Conservation (phyloP, 108 stramenopile genomes). For the Licmophora abbreviata region DNA sequence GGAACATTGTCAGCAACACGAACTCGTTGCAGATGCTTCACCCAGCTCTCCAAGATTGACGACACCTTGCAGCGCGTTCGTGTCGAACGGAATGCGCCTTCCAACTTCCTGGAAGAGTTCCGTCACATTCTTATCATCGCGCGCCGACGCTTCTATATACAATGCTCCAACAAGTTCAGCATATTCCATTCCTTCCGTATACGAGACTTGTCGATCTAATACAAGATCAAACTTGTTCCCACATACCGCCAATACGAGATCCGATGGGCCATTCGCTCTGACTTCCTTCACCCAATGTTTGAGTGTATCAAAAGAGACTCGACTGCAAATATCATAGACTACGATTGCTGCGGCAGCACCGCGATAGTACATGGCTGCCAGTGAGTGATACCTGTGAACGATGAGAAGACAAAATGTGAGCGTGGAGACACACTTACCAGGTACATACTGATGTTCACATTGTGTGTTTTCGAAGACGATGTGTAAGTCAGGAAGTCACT, state of each 20-base stretch:
- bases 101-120: constrained; percentile 34
- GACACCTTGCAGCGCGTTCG: too few relatives aligned
- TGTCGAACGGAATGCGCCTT: constrained; percentile 6
- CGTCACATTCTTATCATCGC: constrained; percentile 24
- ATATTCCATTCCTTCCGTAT: constrained; percentile 11
- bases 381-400: constrained; percentile 70
- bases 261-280: constrained; percentile 19
- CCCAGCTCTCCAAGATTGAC: too few relatives aligned
- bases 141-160: constrained; percentile 39
- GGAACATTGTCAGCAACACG: too few relatives aligned
- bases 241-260: constrained; percentile 31
- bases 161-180: constrained; percentile 23
- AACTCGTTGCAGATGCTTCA: too few relatives aligned
- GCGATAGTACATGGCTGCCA: constrained; percentile 80
- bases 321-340: constrained; percentile 36
- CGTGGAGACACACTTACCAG: too few relatives aligned
- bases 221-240: constrained; percentile 39
- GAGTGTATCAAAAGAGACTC: constrained; percentile 16
- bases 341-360: constrained; percentile 36
- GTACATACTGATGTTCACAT: too few relatives aligned
- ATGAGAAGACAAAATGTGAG: too few relatives aligned
- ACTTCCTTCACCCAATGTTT: constrained; percentile 30
- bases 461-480: too few relatives aligned
- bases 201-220: constrained; percentile 11
- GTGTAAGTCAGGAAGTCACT: too few relatives aligned